phyloP scores from a whole-genome alignment of 495 filamentous ascomycete species.

The Darksidea phi region DNA sequence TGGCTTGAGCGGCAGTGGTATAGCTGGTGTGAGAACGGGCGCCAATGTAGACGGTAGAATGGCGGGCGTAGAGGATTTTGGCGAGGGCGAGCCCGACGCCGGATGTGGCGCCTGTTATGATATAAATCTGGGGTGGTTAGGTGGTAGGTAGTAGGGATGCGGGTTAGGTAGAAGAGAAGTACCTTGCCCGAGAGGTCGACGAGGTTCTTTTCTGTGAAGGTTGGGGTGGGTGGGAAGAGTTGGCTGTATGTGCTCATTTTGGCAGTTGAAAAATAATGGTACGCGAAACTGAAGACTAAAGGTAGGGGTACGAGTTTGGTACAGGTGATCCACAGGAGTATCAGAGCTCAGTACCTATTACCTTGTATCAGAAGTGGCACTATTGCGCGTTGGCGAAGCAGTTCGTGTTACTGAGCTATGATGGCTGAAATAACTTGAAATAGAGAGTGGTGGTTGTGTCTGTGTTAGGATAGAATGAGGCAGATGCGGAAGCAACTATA shows the following conservation, averaged over 20 bases:
- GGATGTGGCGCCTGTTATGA: conserved; percentile 36
- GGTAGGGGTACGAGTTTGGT: background rate
- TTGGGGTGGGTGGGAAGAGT: conserved; percentile 22
- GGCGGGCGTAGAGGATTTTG: conserved; percentile 46
- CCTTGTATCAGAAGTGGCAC: too few species aligned
- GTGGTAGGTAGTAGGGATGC: too few species aligned
- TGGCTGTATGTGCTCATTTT: conserved; percentile 27
- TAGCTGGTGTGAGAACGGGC: conserved; percentile 39
- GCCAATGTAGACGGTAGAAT: conserved; percentile 48
- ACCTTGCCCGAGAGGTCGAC: conserved; percentile 21
- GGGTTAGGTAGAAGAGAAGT: too few species aligned
- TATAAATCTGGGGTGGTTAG: conserved; percentile 18
- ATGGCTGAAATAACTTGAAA: too few species aligned
- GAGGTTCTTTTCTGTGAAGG: conserved; percentile 23
- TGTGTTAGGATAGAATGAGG: too few species aligned
- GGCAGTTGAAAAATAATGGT: conserved; percentile 1
- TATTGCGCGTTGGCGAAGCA: too few species aligned
- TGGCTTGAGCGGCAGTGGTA: conserved; percentile 42
- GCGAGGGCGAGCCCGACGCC: conserved; percentile 46
- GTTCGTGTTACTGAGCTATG: too few species aligned
- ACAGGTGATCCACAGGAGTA: too few species aligned
- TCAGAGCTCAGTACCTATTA: too few species aligned
- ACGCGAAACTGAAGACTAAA: background rate
- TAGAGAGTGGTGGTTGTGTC: too few species aligned
- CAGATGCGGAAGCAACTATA: too few species aligned